phyloP scores from a whole-genome alignment of 495 filamentous ascomycete genomes.

The Neurospora sp. region DNA sequence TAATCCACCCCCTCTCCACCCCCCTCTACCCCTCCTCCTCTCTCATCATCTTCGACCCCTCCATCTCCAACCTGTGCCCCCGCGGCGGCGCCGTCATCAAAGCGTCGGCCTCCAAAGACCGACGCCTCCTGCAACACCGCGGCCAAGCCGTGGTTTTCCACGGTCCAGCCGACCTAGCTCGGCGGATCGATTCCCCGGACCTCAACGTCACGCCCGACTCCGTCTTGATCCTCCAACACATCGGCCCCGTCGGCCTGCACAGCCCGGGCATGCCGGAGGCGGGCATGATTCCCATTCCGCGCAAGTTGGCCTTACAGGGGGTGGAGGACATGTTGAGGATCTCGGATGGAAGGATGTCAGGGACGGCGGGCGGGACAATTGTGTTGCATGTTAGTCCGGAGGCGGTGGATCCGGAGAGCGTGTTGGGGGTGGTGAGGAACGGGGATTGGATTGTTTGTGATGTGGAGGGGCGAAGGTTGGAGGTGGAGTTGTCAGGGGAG shows the following conservation, averaged over 20 bases:
- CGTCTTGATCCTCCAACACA: constrained; percentile 50
- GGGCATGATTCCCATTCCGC: constrained; percentile 53
- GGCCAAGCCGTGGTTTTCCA: constrained; percentile 51
- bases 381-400: constrained; percentile 57
- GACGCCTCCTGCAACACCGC: constrained; percentile 37
- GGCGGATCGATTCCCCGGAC: constrained; percentile 45
- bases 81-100: constrained; percentile 48
- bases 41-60: constrained; percentile 39
- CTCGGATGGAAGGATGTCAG: constrained; percentile 58
- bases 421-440: constrained; percentile 48
- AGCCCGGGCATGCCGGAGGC: constrained; percentile 64
- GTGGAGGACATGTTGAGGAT: constrained; percentile 57
- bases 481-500: constrained; percentile 38
- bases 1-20: constrained; percentile 41
- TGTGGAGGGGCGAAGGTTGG: constrained; percentile 31
- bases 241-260: constrained; percentile 46
- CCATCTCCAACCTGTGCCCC: constrained; percentile 38
- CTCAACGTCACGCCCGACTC: constrained; percentile 42
- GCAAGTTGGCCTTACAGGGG: constrained; percentile 47
- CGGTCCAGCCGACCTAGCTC: constrained; percentile 44
- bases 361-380: constrained; percentile 60
- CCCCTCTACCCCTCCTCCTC: constrained; percentile 48
- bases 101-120: constrained; percentile 50
- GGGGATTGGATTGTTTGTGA: constrained; percentile 50
- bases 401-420: constrained; percentile 43